phyloP scores from a whole-genome alignment of 2,329 filamentous ascomycete genomes.

The Alternaria sp. region DNA sequence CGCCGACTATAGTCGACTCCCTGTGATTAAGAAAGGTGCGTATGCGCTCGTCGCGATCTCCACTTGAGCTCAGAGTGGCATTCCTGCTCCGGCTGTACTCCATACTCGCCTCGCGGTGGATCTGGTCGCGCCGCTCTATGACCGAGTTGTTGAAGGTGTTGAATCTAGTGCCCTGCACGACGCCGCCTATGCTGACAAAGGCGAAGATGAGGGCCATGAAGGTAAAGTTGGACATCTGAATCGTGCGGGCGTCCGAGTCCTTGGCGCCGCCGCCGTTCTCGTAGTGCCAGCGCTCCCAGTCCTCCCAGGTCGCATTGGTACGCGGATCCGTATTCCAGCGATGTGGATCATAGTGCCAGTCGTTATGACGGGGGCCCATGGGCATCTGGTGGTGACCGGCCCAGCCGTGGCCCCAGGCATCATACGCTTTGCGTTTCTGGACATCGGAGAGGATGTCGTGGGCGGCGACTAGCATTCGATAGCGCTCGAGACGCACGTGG shows the following conservation, averaged over 20 bases:
- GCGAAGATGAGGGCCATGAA: constrained; percentile 77
- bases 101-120: constrained; percentile 70
- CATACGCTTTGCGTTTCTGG: constrained; percentile 78
- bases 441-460: constrained; percentile 88
- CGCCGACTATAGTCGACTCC: constrained; percentile 48
- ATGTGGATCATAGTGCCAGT: constrained; percentile 34
- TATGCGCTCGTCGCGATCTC: constrained; percentile 64
- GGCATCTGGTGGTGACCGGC: constrained; percentile 42
- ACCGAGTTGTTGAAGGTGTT: constrained; percentile 66
- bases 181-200: constrained; percentile 71
- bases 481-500: constrained; percentile 78
- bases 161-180: constrained; percentile 75
- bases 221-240: constrained; percentile 77
- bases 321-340: constrained; percentile 55
- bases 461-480: constrained; percentile 84
- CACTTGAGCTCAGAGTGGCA: constrained; percentile 54
- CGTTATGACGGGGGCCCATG: constrained; percentile 29
- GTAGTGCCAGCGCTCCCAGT: constrained; percentile 74
- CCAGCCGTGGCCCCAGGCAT: constrained; percentile 84
- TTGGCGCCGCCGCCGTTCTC: constrained; percentile 36
- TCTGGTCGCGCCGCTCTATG: constrained; percentile 69
- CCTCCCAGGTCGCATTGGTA: constrained; percentile 93
- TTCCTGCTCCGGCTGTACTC: constrained; percentile 64
- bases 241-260: constrained; percentile 53
- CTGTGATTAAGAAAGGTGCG: constrained; percentile 72